phyloP scores from a whole-genome alignment of 176 grass and related monocot species.

The Aegilops speltoides region DNA sequence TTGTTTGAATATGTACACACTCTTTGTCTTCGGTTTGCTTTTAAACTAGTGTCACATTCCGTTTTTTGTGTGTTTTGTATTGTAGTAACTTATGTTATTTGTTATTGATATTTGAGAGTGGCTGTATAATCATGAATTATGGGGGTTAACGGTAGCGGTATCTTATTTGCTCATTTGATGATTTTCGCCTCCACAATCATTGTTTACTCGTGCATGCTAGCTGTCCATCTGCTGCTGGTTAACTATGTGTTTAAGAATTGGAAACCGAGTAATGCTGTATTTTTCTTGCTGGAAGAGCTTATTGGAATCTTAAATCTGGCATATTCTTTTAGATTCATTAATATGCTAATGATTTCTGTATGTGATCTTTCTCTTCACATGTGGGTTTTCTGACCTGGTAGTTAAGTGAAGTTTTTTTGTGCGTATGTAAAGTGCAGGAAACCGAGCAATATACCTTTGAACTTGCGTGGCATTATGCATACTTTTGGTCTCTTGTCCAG shows the following conservation, averaged over 20 bases:
- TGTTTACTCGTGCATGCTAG: background rate
- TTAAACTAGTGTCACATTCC: too few relatives aligned
- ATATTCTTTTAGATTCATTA: background rate
- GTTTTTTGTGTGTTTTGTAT: background rate
- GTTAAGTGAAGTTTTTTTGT: background rate
- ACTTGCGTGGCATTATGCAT: background rate
- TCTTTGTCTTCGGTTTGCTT: too few relatives aligned
- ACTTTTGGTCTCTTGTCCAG: background rate
- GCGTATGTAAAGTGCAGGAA: background rate
- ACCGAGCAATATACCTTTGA: background rate
- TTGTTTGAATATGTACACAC: background rate
- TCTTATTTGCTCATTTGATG: constrained; percentile 16
- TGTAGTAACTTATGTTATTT: constrained; percentile 3
- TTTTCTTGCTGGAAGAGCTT: constrained; percentile 16
- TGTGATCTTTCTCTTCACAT: background rate
- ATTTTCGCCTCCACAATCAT: constrained; percentile 5
- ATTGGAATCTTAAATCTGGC: background rate
- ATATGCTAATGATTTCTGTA: constrained; percentile 3
- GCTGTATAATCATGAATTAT: background rate
- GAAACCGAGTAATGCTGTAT: background rate
- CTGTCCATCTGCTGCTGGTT: background rate
- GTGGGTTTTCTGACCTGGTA: constrained; percentile 5
- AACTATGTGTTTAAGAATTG: background rate
- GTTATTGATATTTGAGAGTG: background rate
- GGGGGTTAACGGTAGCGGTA: background rate